Base-by-base conservation (phyloP, 1,284 basidiomycete genomes). In the Baeospora myosura region DNA sequence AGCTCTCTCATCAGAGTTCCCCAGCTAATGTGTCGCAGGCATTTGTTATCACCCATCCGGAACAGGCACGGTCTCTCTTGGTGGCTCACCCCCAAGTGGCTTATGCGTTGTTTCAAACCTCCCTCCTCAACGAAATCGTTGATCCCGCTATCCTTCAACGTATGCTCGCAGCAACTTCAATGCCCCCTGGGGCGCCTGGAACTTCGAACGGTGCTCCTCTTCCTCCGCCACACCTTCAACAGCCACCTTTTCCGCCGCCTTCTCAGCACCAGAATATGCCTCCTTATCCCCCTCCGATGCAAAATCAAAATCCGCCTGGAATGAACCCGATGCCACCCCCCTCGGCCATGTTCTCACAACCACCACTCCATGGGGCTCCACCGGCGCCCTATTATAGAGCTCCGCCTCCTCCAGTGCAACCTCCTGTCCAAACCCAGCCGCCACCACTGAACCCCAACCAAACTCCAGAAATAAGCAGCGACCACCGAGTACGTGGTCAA, bases 51-150 rank as follows among this genome's bases (percentile, higher is more conserved):
- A 88, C 82, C 0, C 86, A 92, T 48, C 92, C 94, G 2, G 93
- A 97, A 31, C 86, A 94, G 64, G 94, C 95, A 24, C 73, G 83
- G 36, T 69, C 76, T 3, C 66, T 98, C 25, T 75, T 99, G 24
- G 68, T 80, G 6, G 70, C 78, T 5, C 86, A 97, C 54, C 95
- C 96, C 11, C 95, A 98, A 64, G 74, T 97, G 12, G 85, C 92
- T 2, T 98, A 98, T 59, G 95, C 95, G 1, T 74, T 98, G 14
- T 98, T 98, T 69, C 95, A 98, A 66, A 88, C 91, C 0, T 79
- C 98, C 56, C 69, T 98, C 4, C 71, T 97, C 45, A 90, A 96
- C 74, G 91, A 95, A 58, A 90, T 98, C 18, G 90, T 98, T 36
- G 94, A 98, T 52, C 78, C 87, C 1, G 76, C 78, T 2, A 81